Base-by-base conservation (phyloP, 768 basidiomycete species). In the Dentipellis sp. region DNA sequence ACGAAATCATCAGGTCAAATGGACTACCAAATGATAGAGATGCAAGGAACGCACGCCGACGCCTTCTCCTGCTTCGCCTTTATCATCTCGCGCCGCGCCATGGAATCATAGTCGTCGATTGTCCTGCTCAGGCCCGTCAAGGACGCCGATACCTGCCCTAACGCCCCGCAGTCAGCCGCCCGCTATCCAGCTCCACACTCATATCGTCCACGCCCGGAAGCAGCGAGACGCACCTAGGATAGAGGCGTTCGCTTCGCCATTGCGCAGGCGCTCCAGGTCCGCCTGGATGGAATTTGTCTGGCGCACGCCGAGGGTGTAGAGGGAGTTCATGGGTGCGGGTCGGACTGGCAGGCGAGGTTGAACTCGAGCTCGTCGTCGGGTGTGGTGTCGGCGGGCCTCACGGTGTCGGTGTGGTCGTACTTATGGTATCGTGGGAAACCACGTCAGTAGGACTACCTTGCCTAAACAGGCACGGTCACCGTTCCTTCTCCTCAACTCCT, bases 61-160 rank as follows among this genome's bases (percentile, higher is more conserved):
- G 94, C 97, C 73, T 98, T 98, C 73, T 97, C 95, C 70, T 94
- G 86, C 72, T 97, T 98, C 47, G 90, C 84, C 63, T 90, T 92
- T 53, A 98, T 94, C 66, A 97, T 92, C 71, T 99, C 97, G 59
- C 94, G 79, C 73, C 87, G 91, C 0, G 91, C 92, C 90, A 98
- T 94, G 9, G 89, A 87, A 64, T 97, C 94, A 66, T 95, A 98
- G 66, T 99, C 97, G 58, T 97, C 94, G 60, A 98, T 86, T 54
- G 97, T 94, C 56, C 97, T 75, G 51, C 90, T 86, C 80, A 98
- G 86, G 2, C 93, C 94, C 23, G 92, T 83, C n/a, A 99, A 76
- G 9, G 92, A 94, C n/a, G 94, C 94, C 35, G 91, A 91, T 71
- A 99, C 93, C 80, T 98, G 95, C 70, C 94, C 94, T 94, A 75